A percentile compares a stretch with the other conserved stretches of the same genome.
phyloP scores from a whole-genome alignment of 1,284 basidiomycete species.

The Phellinidium pouzarii region DNA sequence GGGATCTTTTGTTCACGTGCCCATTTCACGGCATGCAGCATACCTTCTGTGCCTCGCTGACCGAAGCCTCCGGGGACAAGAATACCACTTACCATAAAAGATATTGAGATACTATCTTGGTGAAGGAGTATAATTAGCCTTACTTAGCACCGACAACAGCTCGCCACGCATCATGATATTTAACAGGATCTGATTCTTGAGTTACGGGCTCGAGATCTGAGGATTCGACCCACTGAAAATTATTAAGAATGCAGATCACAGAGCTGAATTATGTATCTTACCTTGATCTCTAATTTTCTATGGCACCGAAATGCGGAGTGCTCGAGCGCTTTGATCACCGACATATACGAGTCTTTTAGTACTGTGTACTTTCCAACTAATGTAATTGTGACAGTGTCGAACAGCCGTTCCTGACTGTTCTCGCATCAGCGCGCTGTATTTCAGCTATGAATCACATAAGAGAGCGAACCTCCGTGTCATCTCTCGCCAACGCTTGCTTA shows the following conservation, averaged over 20 bases:
- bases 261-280: slow-evolving; percentile 27
- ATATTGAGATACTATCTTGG: background rate
- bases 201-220: slow-evolving; percentile 82
- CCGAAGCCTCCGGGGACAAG: slow-evolving; percentile 97
- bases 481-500: slow-evolving; percentile 76
- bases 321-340: slow-evolving; percentile 94
- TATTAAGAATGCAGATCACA: slow-evolving; percentile 17
- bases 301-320: slow-evolving; percentile 93
- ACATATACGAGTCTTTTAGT: slow-evolving; percentile 98
- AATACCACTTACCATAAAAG: slow-evolving; percentile 62
- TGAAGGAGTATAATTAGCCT: slow-evolving; percentile 25
- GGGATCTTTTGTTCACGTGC: slow-evolving; percentile 93
- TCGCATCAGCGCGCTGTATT: slow-evolving; percentile 5
- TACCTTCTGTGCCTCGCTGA: slow-evolving; percentile 89
- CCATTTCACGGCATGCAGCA: slow-evolving; percentile 96
- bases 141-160: slow-evolving; percentile 86
- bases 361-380: slow-evolving; percentile 98
- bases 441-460: slow-evolving; percentile 2
- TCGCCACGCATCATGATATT: slow-evolving; percentile 96
- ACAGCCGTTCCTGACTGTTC: slow-evolving; percentile 81
- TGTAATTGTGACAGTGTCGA: slow-evolving; percentile 86
- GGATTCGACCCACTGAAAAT: slow-evolving; percentile 92
- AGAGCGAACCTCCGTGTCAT: slow-evolving; percentile 65
- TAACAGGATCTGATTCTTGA: slow-evolving; percentile 75
- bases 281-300: slow-evolving; percentile 76